Conservation (phyloP, 2,329 filamentous ascomycete genomes). For the Apiospora kogelbergensis region DNA sequence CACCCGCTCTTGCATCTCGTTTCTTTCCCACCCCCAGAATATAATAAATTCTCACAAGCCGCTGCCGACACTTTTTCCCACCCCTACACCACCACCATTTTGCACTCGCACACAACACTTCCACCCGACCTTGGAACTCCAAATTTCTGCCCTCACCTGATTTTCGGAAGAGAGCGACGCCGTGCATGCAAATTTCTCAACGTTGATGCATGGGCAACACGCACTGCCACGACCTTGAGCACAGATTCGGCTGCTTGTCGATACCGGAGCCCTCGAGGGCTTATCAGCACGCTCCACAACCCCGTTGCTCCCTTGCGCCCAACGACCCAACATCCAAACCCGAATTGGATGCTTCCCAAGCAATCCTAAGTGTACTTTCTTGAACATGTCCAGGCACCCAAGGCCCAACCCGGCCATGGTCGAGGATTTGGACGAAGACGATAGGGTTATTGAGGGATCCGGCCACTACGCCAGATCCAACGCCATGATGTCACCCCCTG, state of each 20-base stretch:
- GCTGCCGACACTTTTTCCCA: conserved; percentile 5
- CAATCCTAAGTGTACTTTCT: not conserved
- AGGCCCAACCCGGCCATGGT: not conserved
- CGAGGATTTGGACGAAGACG: conserved; percentile 24
- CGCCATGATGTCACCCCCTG: not conserved
- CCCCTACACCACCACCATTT: not conserved
- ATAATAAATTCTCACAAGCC: conserved; percentile 9
- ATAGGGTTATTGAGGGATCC: conserved; percentile 21
- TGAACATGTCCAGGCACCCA: not conserved
- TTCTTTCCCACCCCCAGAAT: conserved; percentile 12
- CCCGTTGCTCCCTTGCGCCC: not conserved
- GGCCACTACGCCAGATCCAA: conserved; percentile 10
- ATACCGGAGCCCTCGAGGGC: conserved; percentile 4
- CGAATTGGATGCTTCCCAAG: conserved; percentile 4
- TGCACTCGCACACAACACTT: not conserved
- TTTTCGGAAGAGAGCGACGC: not conserved
- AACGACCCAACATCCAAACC: conserved; percentile 1
- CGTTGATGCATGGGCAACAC: not conserved
- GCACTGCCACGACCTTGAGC: not conserved
- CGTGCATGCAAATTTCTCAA: not conserved
- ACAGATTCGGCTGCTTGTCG: conserved; percentile 1
- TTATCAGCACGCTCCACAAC: conserved; percentile 4
- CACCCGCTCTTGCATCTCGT: conserved; percentile 11
- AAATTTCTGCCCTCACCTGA: not conserved
- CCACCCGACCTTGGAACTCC: not conserved